Percentiles rank a stretch among this genome's conserved stretches.
Conservation (phyloP, 179 eudicot genomes). For the Drosera spatulata region DNA sequence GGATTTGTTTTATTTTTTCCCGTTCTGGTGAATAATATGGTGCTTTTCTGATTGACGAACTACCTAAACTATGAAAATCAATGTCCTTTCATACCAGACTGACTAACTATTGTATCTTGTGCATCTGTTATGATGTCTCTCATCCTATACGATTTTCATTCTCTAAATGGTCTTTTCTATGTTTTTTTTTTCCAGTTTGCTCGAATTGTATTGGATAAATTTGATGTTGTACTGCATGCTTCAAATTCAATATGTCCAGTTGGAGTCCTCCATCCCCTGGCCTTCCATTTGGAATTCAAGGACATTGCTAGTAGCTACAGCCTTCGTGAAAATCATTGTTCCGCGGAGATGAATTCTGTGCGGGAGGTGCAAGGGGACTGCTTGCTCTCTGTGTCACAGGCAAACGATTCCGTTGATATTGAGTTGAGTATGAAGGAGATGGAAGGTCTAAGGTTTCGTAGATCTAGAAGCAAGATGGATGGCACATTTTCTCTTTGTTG, state of each 20-base stretch:
- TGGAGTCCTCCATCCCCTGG: slow-evolving; percentile 88
- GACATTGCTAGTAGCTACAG: slow-evolving; percentile 16
- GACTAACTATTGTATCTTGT: not conserved
- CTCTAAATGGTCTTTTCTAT: not conserved
- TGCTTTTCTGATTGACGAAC: not conserved
- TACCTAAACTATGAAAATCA: not conserved
- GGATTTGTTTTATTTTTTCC: not conserved
- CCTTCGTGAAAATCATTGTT: slow-evolving; percentile 17
- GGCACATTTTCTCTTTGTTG: slow-evolving; percentile 54
- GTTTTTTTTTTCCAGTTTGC: slow-evolving; percentile 56
- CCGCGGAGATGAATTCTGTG: slow-evolving; percentile 31
- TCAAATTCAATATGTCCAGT: slow-evolving; percentile 92
- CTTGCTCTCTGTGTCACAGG: slow-evolving; percentile 13
- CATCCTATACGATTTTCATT: too few species aligned
- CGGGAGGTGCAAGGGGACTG: slow-evolving; percentile 59
- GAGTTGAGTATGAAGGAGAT: slow-evolving; percentile 12
- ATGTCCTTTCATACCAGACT: not conserved
- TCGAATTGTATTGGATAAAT: slow-evolving; percentile 72
- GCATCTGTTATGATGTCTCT: too few species aligned
- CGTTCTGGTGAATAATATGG: not conserved
- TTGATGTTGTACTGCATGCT: slow-evolving; percentile 69
- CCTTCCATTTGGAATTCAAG: slow-evolving; percentile 77
- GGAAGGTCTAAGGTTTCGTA: slow-evolving; percentile 20
- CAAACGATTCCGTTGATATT: slow-evolving; percentile 14
- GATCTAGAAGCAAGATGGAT: slow-evolving; percentile 43